phyloP scores from a whole-genome alignment of 2,329 filamentous ascomycete genomes.

The Chaetomium olivaceum region DNA sequence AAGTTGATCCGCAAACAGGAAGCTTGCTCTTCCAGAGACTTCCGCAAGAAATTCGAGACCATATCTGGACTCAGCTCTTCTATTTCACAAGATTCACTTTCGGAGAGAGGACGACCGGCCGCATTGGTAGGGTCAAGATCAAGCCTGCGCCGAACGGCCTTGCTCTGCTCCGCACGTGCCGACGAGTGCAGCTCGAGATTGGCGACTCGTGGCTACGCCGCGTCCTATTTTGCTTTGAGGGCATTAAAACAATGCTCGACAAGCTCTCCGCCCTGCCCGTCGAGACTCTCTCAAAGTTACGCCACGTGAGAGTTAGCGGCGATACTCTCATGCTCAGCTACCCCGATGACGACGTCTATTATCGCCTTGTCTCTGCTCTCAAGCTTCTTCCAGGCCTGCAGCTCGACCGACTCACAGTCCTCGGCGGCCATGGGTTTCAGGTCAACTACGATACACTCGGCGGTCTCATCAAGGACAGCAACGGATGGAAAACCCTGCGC shows the following conservation, averaged over 20 bases:
- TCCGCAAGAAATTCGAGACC: slow-evolving; percentile 14
- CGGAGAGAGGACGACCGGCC: neutral
- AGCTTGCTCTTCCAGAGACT: slow-evolving; percentile 14
- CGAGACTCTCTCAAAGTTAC: slow-evolving; percentile 11
- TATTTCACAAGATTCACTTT: slow-evolving; percentile 8
- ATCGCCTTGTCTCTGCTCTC: slow-evolving; percentile 5
- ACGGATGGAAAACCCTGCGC: slow-evolving; percentile 18
- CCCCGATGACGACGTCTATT: neutral
- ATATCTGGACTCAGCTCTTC: slow-evolving; percentile 11
- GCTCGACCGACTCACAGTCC: slow-evolving; percentile 15
- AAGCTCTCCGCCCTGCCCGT: too few relatives aligned
- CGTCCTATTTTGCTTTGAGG: slow-evolving; percentile 10
- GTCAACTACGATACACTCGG: slow-evolving; percentile 10
- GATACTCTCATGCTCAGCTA: neutral
- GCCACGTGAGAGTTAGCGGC: slow-evolving; percentile 5
- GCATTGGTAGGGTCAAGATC: neutral
- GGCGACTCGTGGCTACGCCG: slow-evolving; percentile 10
- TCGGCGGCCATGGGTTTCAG: neutral
- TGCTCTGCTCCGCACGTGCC: slow-evolving; percentile 10
- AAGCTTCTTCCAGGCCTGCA: slow-evolving; percentile 16
- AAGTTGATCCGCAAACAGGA: slow-evolving; percentile 6
- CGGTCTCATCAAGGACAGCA: slow-evolving; percentile 13
- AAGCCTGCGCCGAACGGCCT: slow-evolving; percentile 7
- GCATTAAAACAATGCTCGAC: slow-evolving; percentile 4
- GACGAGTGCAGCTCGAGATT: slow-evolving; percentile 7